Evolutionary conservation across 164 flowering plant species (phyloP).

Genomic region (Dillenia suffruticosa): DNA sequence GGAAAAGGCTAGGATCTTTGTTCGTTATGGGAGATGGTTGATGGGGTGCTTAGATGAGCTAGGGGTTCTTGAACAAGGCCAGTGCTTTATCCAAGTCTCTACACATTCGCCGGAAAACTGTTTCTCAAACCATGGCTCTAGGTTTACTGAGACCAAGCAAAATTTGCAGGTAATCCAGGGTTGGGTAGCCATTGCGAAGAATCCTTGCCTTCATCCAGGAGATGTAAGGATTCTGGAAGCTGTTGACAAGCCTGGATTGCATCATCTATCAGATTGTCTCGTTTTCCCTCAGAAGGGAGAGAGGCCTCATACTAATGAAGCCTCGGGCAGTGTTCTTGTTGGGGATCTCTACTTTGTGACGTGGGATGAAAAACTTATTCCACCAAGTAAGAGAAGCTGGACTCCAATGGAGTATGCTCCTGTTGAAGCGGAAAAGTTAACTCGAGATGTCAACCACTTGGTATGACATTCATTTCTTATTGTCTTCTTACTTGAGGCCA

Average conservation of each 20-base stretch:
- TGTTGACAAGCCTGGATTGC: slow-evolving; percentile 71
- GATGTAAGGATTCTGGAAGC: slow-evolving; percentile 88
- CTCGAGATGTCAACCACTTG: slow-evolving; percentile 36
- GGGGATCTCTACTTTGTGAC: slow-evolving; percentile 71
- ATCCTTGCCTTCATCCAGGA: slow-evolving; percentile 98
- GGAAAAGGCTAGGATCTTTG: slow-evolving; percentile 86
- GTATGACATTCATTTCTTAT: slow-evolving; percentile 20
- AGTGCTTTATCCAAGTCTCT: slow-evolving; percentile 90
- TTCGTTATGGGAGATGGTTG: slow-evolving; percentile 80
- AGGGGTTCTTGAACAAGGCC: slow-evolving; percentile 83
- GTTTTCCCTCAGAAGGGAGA: slow-evolving; percentile 94
- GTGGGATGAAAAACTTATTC: slow-evolving; percentile 83
- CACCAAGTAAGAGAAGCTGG: slow-evolving; percentile 77
- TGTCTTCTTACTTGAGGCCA: too few species aligned
- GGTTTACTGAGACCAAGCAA: slow-evolving; percentile 40
- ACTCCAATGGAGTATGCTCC: slow-evolving; percentile 76
- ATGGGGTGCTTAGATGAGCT: slow-evolving; percentile 90
- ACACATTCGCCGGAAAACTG: slow-evolving; percentile 60
- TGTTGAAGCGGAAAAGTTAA: slow-evolving; percentile 36
- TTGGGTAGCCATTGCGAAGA: slow-evolving; percentile 72
- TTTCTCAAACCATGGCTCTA: slow-evolving; percentile 69
- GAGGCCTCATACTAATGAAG: slow-evolving; percentile 89
- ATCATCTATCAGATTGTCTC: slow-evolving; percentile 84
- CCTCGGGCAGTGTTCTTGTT: slow-evolving; percentile 79
- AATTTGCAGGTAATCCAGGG: slow-evolving; percentile 58